Evolutionary conservation across 2,329 filamentous ascomycete genomes (phyloP).

Genomic region (Penicillium sp.): DNA sequence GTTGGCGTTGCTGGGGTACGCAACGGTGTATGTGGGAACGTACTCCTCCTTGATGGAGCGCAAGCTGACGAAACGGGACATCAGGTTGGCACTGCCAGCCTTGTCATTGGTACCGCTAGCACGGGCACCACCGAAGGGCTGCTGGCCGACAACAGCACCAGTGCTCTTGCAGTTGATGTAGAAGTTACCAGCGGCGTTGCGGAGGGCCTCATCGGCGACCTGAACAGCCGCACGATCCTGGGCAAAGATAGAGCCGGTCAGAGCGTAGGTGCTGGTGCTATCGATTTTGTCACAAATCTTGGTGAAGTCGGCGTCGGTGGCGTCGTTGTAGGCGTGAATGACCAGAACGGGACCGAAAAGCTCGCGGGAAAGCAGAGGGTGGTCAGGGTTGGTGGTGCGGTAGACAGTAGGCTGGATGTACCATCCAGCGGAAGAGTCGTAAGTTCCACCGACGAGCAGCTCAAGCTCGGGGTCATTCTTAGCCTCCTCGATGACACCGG

Average conservation of each 20-base stretch:
- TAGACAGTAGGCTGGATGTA: conserved; percentile 84
- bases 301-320: conserved; percentile 56
- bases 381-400: conserved; percentile 68
- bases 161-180: conserved; percentile 56
- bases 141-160: conserved; percentile 70
- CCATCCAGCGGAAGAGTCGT: conserved; percentile 76
- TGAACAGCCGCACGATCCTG: conserved; percentile 39
- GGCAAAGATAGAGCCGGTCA: conserved; percentile 47
- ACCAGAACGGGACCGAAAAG: conserved; percentile 79
- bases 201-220: conserved; percentile 39
- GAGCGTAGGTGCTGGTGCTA: conserved; percentile 42
- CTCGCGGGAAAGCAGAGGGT: conserved; percentile 73
- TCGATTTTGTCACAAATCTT: conserved; percentile 56
- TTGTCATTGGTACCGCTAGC: conserved; percentile 73
- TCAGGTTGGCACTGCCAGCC: conserved; percentile 64
- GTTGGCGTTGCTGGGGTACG: conserved; percentile 69
- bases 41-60: conserved; percentile 77
- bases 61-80: conserved; percentile 66
- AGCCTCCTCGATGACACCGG: conserved; percentile 73
- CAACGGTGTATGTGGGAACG: conserved; percentile 59
- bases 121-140: conserved; percentile 68
- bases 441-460: conserved; percentile 71
- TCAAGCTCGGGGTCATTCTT: conserved; percentile 72
- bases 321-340: conserved; percentile 76
- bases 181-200: conserved; percentile 43